Conservation (phyloP, 371 early-diverging fungal genomes). For the Mortierella sp. region DNA sequence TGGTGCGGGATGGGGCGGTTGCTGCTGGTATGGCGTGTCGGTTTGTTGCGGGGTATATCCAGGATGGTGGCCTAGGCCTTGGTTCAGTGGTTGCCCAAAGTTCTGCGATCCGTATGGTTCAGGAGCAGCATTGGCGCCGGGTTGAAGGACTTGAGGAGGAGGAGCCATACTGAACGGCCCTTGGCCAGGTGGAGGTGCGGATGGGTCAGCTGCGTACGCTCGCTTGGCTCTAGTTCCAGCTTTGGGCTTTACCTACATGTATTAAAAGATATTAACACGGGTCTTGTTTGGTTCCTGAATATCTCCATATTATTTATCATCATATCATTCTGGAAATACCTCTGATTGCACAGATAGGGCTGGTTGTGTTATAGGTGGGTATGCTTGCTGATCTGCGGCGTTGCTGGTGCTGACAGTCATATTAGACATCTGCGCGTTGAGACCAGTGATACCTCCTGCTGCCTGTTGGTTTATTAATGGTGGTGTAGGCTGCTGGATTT, state of each 20-base stretch:
- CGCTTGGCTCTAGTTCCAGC: conserved; percentile 44
- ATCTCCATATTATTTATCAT: neutral
- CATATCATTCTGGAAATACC: conserved; percentile 13
- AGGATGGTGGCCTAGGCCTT: conserved; percentile 12
- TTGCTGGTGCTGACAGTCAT: conserved; percentile 36
- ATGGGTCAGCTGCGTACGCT: conserved; percentile 22
- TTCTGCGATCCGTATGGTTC: conserved; percentile 34
- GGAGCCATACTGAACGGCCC: conserved; percentile 27
- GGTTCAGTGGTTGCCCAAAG: conserved; percentile 25
- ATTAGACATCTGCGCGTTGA: conserved; percentile 48
- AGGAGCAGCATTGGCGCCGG: conserved; percentile 23
- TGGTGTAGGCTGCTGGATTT: conserved; percentile 10
- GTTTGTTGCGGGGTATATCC: conserved; percentile 17
- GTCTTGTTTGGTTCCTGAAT: neutral
- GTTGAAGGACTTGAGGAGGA: conserved; percentile 31
- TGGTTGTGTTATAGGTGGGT: conserved; percentile 14
- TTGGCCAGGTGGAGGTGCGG: conserved; percentile 21
- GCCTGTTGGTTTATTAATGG: conserved; percentile 20
- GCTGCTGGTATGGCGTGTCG: conserved; percentile 28
- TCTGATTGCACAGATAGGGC: conserved; percentile 25
- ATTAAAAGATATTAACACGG: neutral
- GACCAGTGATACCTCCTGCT: conserved; percentile 20
- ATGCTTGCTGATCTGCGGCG: conserved; percentile 22
- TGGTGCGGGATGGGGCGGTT: conserved; percentile 8
- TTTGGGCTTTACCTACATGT: conserved; percentile 25